Percentiles rank a stretch among this genome's conserved stretches.
Conservation (phyloP, 805 yeast species). For the Priceomyces castillae region DNA sequence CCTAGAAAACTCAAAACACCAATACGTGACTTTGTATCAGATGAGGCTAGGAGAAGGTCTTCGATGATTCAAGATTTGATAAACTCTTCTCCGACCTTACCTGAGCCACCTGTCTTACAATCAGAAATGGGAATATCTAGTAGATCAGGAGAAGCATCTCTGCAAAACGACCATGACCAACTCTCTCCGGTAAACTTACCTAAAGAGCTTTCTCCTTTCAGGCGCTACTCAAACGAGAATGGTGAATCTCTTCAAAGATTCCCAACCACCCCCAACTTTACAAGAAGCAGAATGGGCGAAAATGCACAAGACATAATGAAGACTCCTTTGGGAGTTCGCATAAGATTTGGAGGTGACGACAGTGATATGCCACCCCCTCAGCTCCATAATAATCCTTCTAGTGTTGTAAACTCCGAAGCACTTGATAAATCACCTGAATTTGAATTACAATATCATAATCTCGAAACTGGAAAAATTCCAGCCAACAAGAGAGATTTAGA, state of each 20-base stretch:
- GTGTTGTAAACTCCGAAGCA: background rate
- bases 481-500: conserved; percentile 1
- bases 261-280: conserved; percentile 48
- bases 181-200: conserved; percentile 21
- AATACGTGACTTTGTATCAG: conserved; percentile 9
- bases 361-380: conserved; percentile 31
- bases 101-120: conserved; percentile 41
- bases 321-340: conserved; percentile 24
- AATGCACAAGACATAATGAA: conserved; percentile 17
- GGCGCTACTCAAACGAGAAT: conserved; percentile 2
- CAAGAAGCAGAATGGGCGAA: conserved; percentile 19
- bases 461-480: background rate
- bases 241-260: conserved; percentile 33
- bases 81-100: conserved; percentile 43
- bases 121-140: conserved; percentile 29
- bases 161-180: conserved; percentile 10
- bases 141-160: conserved; percentile 1
- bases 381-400: conserved; percentile 9
- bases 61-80: conserved; percentile 34
- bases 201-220: conserved; percentile 18
- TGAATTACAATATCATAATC: background rate
- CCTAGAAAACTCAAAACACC: conserved; percentile 28
- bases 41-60: conserved; percentile 21
- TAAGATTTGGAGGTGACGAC: conserved; percentile 24
- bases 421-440: conserved; percentile 3